Evolutionary conservation across 169 alveolate genomes (phyloP).

Genomic region (Cystoisospora suis): DNA sequence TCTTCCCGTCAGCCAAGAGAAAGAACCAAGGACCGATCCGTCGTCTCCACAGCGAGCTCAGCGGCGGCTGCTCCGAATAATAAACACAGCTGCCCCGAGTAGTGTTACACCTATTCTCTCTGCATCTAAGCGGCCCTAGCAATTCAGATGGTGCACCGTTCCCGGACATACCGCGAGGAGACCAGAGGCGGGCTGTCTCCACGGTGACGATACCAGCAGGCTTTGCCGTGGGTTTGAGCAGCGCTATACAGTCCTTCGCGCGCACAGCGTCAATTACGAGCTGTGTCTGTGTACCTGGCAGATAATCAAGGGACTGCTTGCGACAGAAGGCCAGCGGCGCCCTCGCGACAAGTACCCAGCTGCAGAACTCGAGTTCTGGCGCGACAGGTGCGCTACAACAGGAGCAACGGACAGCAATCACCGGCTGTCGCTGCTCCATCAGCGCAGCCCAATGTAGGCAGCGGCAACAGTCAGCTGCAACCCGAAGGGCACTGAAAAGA

Average conservation of each 20-base stretch:
- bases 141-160: too few species aligned
- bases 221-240: too few species aligned
- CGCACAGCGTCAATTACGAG: too few species aligned
- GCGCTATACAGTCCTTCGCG: too few species aligned
- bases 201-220: too few species aligned
- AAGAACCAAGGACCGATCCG: neutral
- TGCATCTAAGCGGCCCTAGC: too few species aligned
- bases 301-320: neutral
- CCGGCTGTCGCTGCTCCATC: neutral
- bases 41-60: too few species aligned
- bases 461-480: neutral
- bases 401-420: neutral
- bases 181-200: too few species aligned
- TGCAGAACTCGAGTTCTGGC: constrained; percentile 72
- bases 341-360: constrained; percentile 54
- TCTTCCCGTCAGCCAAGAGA: constrained; percentile 40
- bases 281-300: neutral
- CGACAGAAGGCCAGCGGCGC: neutral
- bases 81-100: too few species aligned
- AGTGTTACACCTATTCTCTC: too few species aligned
- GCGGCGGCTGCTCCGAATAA: too few species aligned
- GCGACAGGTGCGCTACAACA: constrained; percentile 43
- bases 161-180: too few species aligned
- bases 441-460: neutral
- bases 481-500: neutral